phyloP scores from a whole-genome alignment of 805 yeast genomes.

The Barnettozyma siamensis region DNA sequence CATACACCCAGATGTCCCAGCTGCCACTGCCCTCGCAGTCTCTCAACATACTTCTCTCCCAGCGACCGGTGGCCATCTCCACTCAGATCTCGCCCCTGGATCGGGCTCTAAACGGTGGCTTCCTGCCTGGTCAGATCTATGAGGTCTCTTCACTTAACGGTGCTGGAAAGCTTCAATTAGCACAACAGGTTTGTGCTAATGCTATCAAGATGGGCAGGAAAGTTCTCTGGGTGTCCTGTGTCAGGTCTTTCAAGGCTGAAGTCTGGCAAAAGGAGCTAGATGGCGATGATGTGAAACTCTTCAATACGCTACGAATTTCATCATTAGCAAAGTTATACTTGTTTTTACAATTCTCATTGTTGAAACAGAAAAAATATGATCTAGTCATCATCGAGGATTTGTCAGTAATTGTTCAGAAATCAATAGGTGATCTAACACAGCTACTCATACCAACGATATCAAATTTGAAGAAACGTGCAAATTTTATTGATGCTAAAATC shows the following conservation, averaged over 20 bases:
- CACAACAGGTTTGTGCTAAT: constrained; percentile 11
- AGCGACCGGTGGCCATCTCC: constrained; percentile 15
- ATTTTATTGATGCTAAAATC: constrained; percentile 5
- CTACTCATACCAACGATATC: neutral
- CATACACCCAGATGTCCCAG: neutral
- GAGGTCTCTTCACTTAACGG: constrained; percentile 21
- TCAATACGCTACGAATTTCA: constrained; percentile 6
- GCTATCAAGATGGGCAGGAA: constrained; percentile 12
- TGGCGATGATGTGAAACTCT: constrained; percentile 1
- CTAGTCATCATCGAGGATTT: constrained; percentile 22
- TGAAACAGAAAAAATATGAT: constrained; percentile 6
- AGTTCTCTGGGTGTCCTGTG: constrained; percentile 22
- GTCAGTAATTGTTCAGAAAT: constrained; percentile 12
- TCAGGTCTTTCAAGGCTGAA: constrained; percentile 10
- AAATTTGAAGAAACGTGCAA: constrained; percentile 3
- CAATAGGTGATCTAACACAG: constrained; percentile 11
- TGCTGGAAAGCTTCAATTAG: constrained; percentile 16
- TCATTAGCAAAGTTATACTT: constrained; percentile 11
- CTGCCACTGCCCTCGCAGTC: constrained; percentile 15
- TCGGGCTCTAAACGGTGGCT: constrained; percentile 18
- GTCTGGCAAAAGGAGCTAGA: neutral
- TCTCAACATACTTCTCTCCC: constrained; percentile 15
- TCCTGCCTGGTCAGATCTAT: constrained; percentile 22
- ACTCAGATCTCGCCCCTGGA: constrained; percentile 14
- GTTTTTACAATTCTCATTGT: constrained; percentile 9